Conservation (phyloP, 352 stramenopile species). For the Phytophthora multivora region DNA sequence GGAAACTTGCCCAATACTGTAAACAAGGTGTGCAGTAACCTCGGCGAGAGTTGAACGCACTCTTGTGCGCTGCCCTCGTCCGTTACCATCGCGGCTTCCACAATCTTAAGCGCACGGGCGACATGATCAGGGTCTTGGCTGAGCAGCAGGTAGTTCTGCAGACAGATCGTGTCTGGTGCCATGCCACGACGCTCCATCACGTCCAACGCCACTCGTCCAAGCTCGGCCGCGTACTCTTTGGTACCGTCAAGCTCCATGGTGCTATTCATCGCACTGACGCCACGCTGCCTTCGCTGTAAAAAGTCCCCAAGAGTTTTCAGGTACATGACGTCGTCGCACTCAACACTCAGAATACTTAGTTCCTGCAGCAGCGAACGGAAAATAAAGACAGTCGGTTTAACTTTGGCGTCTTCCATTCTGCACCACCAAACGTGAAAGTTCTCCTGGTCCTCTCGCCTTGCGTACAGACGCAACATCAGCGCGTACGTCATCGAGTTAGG, state of each 20-base stretch:
- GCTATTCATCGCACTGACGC: neutral
- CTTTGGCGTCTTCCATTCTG: constrained; percentile 48
- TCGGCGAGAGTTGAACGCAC: constrained; percentile 40
- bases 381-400: constrained; percentile 57
- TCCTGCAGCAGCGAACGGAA: constrained; percentile 60
- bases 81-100: constrained; percentile 37
- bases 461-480: constrained; percentile 71
- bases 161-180: constrained; percentile 43
- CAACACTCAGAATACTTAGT: constrained; percentile 37
- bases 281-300: constrained; percentile 22
- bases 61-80: constrained; percentile 3
- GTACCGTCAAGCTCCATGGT: neutral
- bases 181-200: constrained; percentile 39
- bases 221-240: constrained; percentile 21
- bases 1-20: constrained; percentile 40
- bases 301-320: constrained; percentile 35
- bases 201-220: constrained; percentile 40
- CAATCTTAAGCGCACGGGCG: constrained; percentile 36
- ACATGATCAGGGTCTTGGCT: constrained; percentile 41
- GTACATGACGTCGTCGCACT: constrained; percentile 31
- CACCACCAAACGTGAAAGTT: constrained; percentile 53
- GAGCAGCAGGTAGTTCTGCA: constrained; percentile 52
- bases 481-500: constrained; percentile 80
- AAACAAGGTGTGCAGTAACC: constrained; percentile 63
- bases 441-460: constrained; percentile 46